Evolutionary conservation across 2,329 filamentous ascomycete genomes (phyloP), one percentile per base, ranked within the genome.

Genomic region (Emergomyces orientalis): DNA sequence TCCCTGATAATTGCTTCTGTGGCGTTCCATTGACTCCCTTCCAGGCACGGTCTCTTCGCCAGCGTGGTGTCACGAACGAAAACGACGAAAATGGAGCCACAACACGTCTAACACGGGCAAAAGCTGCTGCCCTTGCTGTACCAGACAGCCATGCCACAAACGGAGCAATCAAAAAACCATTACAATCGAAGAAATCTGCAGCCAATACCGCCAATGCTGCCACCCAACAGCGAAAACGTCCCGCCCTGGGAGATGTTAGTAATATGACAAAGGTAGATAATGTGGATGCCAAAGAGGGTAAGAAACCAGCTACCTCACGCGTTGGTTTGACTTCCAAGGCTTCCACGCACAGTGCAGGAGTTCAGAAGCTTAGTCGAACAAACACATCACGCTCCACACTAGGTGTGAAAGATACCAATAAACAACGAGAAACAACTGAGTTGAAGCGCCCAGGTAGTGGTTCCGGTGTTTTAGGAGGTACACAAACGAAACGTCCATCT

Each of bases 181-280:
- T 90, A 60, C 87, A 89, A 76, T 81, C 86, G 59, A 92, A 91
- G 79, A 90, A 87, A 76, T 78, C 86, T 19, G 37, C 63, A 3
- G 47, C 62, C 17, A 81, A 77, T 68, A 74, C 75, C 60, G 76
- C 81, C 58, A 74, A 77, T 65, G 77, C 73, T 66, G 77, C 81
- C 70, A 76, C 81, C 57, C 81, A 81, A 65, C 81, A 81, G 65
- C 84, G 88, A 72, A 94, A 89, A 80, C 90, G 94, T 73, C 85
- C 88, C 70, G 92, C 90, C 58, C 84, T 99, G 45, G 91, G 90
- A 63, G 94, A 99, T 80, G 89, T 97, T 69, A 97, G 91, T 84
- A 99, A 99, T 79, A 88, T 96, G 67, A 86, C 86, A 70, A 97
- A 97, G 66, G 68, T 68, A 19, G 76, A 76, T 76, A 83, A 83